phyloP scores from a whole-genome alignment of 345 rosid species.

The Ceriops decandra region DNA sequence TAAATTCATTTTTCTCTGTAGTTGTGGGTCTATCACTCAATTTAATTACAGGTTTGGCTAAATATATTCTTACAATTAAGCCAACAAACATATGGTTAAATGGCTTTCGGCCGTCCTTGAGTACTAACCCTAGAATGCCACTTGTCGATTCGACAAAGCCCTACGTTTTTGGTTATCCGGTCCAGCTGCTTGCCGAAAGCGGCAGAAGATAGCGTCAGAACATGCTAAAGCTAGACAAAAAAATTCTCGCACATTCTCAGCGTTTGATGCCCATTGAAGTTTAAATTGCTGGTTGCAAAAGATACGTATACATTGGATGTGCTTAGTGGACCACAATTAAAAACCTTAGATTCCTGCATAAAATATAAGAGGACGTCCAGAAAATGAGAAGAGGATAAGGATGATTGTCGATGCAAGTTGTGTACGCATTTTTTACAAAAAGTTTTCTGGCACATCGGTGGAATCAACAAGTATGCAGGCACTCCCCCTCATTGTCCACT shows the following conservation, averaged over 20 bases:
- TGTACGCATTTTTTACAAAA: constrained; percentile 1
- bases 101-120: constrained; percentile 1
- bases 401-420: constrained; percentile 16
- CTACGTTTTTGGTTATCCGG: not conserved
- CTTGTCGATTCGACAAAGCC: not conserved
- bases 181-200: constrained; percentile 15
- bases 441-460: not conserved
- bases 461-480: not conserved
- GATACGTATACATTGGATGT: not conserved
- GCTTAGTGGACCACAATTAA: not conserved
- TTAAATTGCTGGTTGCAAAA: no score
- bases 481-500: constrained; percentile 22
- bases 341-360: no score
- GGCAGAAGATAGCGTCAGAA: constrained; percentile 4
- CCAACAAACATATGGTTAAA: not conserved
- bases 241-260: not conserved
- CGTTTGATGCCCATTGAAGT: not conserved
- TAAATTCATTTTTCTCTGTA: no score
- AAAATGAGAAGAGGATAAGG: constrained; percentile 5
- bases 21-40: no score
- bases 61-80: no score
- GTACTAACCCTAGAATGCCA: constrained; percentile 8
- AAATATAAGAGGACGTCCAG: no score
- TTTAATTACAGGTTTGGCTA: no score
- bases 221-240: no score